Evolutionary conservation across 495 filamentous ascomycete genomes (phyloP), one percentile per base, ranked within the genome.

Genomic region (Tuber calosporum): DNA sequence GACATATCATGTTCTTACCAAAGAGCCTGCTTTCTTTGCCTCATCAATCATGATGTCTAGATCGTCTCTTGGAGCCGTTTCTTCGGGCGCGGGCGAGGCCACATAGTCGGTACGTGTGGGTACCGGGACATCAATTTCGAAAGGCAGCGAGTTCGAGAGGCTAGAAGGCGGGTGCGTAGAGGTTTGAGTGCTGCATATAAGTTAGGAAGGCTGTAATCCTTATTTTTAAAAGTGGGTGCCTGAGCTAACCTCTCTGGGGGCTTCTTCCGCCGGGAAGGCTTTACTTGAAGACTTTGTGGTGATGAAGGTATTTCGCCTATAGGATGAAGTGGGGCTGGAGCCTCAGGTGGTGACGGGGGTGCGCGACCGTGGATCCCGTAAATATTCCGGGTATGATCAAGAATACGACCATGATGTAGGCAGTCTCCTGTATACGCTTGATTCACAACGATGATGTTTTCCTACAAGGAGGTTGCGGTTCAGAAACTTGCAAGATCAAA

Each of bases 371-470:
- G 75, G 20, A 93, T 84, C 66, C 82, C 83, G 79, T 94, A 96
- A 13, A 86, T 85, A 3, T 72, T 68, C 69, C 92, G 89, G 1
- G 82, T 80, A 5, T 88, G 83, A 73, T 89, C 87, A 4, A 94
- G 79, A 0, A 95, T 73, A 0, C 84, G 80, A 2, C 84, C 82
- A 72, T 86, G 90, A 40, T 84, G 83, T 43, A 95, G 88, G 71
- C 93, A 97, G 20, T 97, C 92, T 0, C 92, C 82, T 5, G 91
- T 88, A 79, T 93, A 99, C 3, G 84, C 82, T 69, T 95, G 92
- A 73, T 93, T 91, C 22, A 97, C 93, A 0, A 94, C 69, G 62
- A 82, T 80, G 22, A 90, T 79, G 8, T 83, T 78, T 11, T 82
- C 72, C 88, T 90, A 39, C 58, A 38, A 45, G 26, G 48, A 68